Evolutionary conservation across 2,329 filamentous ascomycete genomes (phyloP), one percentile per base, ranked within the genome.

Genomic region (Cordyceps militaris): DNA sequence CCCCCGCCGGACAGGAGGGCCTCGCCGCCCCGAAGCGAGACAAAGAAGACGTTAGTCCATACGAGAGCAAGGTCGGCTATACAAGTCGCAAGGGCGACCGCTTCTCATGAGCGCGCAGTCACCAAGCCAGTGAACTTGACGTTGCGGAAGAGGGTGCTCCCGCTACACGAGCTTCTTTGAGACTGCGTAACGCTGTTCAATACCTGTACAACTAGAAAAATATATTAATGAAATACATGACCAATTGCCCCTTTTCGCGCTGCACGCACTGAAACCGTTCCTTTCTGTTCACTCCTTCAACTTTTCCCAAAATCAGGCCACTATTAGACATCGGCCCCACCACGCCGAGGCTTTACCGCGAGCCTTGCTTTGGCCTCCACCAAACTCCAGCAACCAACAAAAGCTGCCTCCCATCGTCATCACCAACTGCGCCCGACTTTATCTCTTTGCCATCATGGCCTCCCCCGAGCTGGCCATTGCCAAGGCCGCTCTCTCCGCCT

Each of bases 41-140:
- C 72, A 95, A 91, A 79, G 44, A 40, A 2, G 53, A 56, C 13
- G 21, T 30, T 88, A 59, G 90, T 71, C 96, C 96, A 75, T 97
- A 95, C 72, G 92, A 97, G 75, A 86, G 88, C 32, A 78, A 77
- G 55, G 79, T 83, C 64, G 88, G 91, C 57, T 97, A 87, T 73
- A 77, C 82, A 65, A 88, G 87, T 73, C 83, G 79, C 61, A 95
- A 91, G 71, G 94, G 94, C 3, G 92, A 97, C 75, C 81, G 94
- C 34, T 95, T 99, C 67, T 82, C 88, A 42, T 83, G 70, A 50
- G 23, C 23, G 16, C 9, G 34, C n/a, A n/a, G 34, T 38, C 5
- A 32, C 14, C 14, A 16, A 16, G n/a, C 34, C 34, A 38, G 34
- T 8, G 34, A 38, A 10, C 10, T 16, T n/a, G n/a, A 11, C 30